Evolutionary conservation across 176 grass and related monocot species (phyloP).

Genomic region (Calamus simplicifolius): DNA sequence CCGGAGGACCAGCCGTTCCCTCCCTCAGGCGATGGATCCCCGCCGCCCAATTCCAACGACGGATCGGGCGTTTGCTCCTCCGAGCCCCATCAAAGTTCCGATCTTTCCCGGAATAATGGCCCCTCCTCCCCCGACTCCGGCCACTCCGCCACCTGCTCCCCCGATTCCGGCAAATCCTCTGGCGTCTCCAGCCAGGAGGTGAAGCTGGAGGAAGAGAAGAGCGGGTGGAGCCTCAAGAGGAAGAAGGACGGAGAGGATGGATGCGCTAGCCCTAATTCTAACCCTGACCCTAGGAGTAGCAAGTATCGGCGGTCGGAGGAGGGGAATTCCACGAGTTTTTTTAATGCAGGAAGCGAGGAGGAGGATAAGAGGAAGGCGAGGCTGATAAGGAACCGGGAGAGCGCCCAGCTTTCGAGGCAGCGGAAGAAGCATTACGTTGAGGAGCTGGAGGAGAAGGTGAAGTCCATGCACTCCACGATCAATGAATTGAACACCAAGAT

Average conservation of each 20-base stretch:
- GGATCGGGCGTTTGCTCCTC: slow-evolving; percentile 28
- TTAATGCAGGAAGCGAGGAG: slow-evolving; percentile 36
- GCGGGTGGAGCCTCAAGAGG: slow-evolving; percentile 54
- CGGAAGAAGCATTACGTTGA: slow-evolving; percentile 90
- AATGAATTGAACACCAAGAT: slow-evolving; percentile 81
- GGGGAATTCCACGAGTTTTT: slow-evolving; percentile 24
- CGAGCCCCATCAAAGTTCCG: slow-evolving; percentile 9
- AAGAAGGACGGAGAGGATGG: slow-evolving; percentile 32
- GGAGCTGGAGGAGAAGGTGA: slow-evolving; percentile 92
- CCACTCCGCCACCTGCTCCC: slow-evolving; percentile 21
- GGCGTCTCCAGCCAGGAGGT: slow-evolving; percentile 27
- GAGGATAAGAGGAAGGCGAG: slow-evolving; percentile 53
- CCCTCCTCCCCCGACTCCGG: slow-evolving; percentile 28
- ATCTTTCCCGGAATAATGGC: neutral
- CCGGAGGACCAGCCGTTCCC: slow-evolving; percentile 13
- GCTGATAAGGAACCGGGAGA: slow-evolving; percentile 87
- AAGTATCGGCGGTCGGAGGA: slow-evolving; percentile 53
- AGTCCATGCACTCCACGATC: slow-evolving; percentile 76
- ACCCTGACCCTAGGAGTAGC: slow-evolving; percentile 19
- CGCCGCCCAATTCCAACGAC: slow-evolving; percentile 25
- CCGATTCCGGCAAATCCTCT: slow-evolving; percentile 34
- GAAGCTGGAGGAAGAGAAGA: slow-evolving; percentile 39
- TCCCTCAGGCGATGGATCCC: neutral
- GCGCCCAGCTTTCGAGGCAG: slow-evolving; percentile 89
- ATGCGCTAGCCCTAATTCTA: neutral